phyloP scores from a whole-genome alignment of 306 rosid genomes.

The Rubus parviflorus region DNA sequence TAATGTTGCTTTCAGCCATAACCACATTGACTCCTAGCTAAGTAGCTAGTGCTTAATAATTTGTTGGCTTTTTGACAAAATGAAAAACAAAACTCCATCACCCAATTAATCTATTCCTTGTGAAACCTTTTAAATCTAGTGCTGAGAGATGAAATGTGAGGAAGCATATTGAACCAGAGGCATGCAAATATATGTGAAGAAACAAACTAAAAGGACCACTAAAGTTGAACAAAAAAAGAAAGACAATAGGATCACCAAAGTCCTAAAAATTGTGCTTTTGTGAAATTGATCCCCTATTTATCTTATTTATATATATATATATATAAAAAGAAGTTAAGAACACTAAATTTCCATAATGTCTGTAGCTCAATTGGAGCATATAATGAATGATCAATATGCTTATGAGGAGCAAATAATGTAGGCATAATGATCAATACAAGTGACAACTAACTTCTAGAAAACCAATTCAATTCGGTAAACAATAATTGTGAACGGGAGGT shows the following conservation, averaged over 20 bases:
- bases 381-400: neutral
- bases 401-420: neutral
- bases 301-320: too few relatives aligned
- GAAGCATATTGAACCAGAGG: neutral
- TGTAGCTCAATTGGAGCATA: neutral
- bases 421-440: neutral
- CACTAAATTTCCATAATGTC: neutral
- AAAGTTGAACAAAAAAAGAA: neutral
- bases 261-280: neutral
- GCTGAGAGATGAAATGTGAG: neutral
- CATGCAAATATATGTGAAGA: neutral
- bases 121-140: neutral
- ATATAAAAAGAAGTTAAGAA: neutral
- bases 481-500: conserved; percentile 14
- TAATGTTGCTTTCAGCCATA: conserved; percentile 20
- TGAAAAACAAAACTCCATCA: neutral
- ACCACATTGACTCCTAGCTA: conserved; percentile 7
- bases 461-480: neutral
- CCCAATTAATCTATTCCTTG: neutral
- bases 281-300: too few relatives aligned
- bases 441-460: neutral
- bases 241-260: neutral
- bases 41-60: neutral
- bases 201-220: conserved; percentile 2
- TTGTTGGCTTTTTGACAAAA: conserved; percentile 4